A percentile compares a stretch with the other conserved stretches of the same genome.
Conservation (phyloP, 1,284 basidiomycete genomes). For the Wolfiporia cocos region DNA sequence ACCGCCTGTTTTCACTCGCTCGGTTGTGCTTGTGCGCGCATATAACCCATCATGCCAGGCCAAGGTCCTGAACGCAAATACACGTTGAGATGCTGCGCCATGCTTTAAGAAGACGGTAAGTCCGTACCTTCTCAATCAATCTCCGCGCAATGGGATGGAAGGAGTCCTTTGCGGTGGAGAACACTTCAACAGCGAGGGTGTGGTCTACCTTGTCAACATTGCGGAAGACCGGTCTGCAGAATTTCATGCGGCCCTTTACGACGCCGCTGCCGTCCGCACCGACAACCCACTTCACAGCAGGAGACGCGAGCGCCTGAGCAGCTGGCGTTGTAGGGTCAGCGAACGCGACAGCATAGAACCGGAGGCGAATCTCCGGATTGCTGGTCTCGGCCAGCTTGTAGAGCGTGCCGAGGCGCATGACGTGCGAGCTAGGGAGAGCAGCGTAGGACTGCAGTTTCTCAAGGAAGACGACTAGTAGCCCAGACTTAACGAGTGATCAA, state of each 20-base stretch:
- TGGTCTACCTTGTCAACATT: conserved; percentile 52
- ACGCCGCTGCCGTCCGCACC: conserved; percentile 52
- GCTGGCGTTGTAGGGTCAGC: conserved; percentile 40
- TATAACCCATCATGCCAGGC: conserved; percentile 7
- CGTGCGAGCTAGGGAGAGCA: conserved; percentile 49
- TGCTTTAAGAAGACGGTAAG: not conserved
- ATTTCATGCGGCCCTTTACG: conserved; percentile 78
- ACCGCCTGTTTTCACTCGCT: no score
- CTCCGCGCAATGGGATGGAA: conserved; percentile 78
- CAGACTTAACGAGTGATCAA: conserved; percentile 1
- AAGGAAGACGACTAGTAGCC: conserved; percentile 60
- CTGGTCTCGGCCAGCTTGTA: conserved; percentile 47
- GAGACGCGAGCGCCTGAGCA: conserved; percentile 40
- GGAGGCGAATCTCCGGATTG: conserved; percentile 70
- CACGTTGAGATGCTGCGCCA: no score
- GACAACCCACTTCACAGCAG: conserved; percentile 66
- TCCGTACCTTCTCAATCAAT: conserved; percentile 63
- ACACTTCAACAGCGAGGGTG: conserved; percentile 56
- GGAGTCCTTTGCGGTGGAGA: conserved; percentile 40
- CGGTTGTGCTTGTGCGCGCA: no score
- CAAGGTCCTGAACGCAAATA: conserved; percentile 12
- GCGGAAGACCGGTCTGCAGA: conserved; percentile 66
- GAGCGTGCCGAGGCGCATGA: conserved; percentile 47
- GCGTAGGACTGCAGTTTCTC: conserved; percentile 56
- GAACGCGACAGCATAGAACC: conserved; percentile 66